Base-by-base conservation (phyloP, 495 filamentous ascomycete species). In the Penicillium mononematosum region DNA sequence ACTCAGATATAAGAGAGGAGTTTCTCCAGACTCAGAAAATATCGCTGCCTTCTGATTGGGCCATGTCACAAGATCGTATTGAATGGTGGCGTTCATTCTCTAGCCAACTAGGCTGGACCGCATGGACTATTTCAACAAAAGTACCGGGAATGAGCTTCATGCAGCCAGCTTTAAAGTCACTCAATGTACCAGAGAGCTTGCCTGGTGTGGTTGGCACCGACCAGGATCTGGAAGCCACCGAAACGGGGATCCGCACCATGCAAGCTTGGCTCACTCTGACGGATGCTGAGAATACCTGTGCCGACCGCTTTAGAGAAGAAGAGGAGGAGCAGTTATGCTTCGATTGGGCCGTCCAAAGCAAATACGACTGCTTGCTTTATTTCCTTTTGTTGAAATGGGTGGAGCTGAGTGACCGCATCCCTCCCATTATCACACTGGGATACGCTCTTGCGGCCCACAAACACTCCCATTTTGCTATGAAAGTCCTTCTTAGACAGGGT, bases 31-130 rank as follows among this genome's bases (percentile, higher is more conserved):
- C 32, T 34, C 61, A 3, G 4, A 29, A 1, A 5, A 36, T 0
- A 31, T 8, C 11, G 0, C 14, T 14, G 3, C 19, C 42, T 3
- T 54, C 16, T 16, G 11, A 4, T 3, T 24, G 16, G 36, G 0
- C 36, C 12, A n/a, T 14, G 17, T 52, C 49, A 4, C 36, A 25
- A 1, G 22, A 17, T 27, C 34, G 49, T 6, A 6, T 42, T 0
- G 49, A 60, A 2, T 64, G 59, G 54, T 73, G 69, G 70, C 5
- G 27, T 0, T 16, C 1, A 0, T 69, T 71, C 29, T 50, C 61
- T 0, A 47, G 16, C 1, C 69, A 75, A 45, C 50, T 76, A 2
- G 69, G 67, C 5, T 76, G 71, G 71, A 38, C 69, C 1, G 47
- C 60, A 3, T 72, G 68, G 70, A 57, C 63, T 24, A 62, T 71